Percentiles rank a stretch among this genome's conserved stretches.
Evolutionary conservation across 441 rosid genomes (phyloP).

Genomic region (Arabidopsis hybrid): DNA sequence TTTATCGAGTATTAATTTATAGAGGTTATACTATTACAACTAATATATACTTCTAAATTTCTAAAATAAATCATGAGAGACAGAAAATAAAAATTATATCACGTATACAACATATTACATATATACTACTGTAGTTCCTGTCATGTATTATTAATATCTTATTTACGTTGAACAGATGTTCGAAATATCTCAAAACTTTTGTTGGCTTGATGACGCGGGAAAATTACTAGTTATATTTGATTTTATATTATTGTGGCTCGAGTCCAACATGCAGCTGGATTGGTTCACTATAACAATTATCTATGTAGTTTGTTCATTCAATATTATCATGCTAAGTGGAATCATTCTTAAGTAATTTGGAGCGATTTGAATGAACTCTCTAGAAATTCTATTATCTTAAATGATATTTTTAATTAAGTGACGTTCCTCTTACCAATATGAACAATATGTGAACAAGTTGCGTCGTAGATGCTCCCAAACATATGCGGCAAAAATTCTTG

Average conservation of each 20-base stretch:
- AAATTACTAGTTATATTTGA: constrained; percentile 19
- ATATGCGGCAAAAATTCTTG: neutral
- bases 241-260: constrained; percentile 28
- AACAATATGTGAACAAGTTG: too few species aligned
- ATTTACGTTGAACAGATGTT: constrained; percentile 39
- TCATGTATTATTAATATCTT: constrained; percentile 17
- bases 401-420: neutral
- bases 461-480: neutral
- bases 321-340: neutral
- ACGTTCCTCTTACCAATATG: neutral
- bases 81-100: too few species aligned
- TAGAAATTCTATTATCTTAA: neutral
- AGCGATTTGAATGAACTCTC: neutral
- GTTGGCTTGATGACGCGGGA: constrained; percentile 38
- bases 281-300: constrained; percentile 15
- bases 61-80: too few species aligned
- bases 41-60: too few species aligned
- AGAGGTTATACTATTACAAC: too few species aligned
- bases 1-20: too few species aligned
- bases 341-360: neutral
- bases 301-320: neutral
- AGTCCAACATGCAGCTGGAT: constrained; percentile 43
- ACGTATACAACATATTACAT: too few species aligned
- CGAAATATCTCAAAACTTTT: constrained; percentile 11
- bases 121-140: constrained; percentile 16